phyloP scores from a whole-genome alignment of 2,329 filamentous ascomycete species.

The Xenosphaeropsis pyriputrescens region DNA sequence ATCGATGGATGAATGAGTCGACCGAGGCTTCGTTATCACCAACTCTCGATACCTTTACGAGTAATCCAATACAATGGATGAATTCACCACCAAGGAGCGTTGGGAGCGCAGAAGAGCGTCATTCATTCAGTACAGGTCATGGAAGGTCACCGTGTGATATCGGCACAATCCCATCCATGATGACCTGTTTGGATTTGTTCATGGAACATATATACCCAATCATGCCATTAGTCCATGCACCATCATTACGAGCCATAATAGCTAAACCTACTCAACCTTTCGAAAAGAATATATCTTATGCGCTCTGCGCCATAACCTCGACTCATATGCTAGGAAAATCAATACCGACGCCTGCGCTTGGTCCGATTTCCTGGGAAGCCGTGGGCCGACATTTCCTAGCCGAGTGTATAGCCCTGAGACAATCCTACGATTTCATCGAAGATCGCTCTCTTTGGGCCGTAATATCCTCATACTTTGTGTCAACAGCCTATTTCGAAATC shows the following conservation, averaged over 20 bases:
- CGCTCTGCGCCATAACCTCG: constrained; percentile 40
- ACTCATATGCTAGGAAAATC: constrained; percentile 32
- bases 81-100: too few relatives aligned
- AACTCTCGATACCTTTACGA: not conserved
- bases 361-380: constrained; percentile 26
- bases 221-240: constrained; percentile 45
- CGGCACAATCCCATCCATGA: too few relatives aligned
- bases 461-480: constrained; percentile 48
- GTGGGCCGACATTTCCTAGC: constrained; percentile 41
- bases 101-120: too few relatives aligned
- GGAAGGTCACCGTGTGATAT: too few relatives aligned
- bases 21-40: constrained; percentile 7
- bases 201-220: constrained; percentile 49
- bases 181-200: constrained; percentile 43
- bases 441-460: constrained; percentile 36
- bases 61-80: too few relatives aligned
- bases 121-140: too few relatives aligned
- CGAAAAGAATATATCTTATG: constrained; percentile 32
- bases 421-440: constrained; percentile 41
- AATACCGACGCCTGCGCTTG: constrained; percentile 17
- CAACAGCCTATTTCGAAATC: constrained; percentile 44
- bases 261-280: constrained; percentile 21
- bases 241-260: constrained; percentile 34
- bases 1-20: constrained; percentile 12
- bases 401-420: constrained; percentile 39